Evolutionary conservation across 305 asterid species (phyloP), one percentile per base, ranked within the genome.

Genomic region (Rubia occidens): DNA sequence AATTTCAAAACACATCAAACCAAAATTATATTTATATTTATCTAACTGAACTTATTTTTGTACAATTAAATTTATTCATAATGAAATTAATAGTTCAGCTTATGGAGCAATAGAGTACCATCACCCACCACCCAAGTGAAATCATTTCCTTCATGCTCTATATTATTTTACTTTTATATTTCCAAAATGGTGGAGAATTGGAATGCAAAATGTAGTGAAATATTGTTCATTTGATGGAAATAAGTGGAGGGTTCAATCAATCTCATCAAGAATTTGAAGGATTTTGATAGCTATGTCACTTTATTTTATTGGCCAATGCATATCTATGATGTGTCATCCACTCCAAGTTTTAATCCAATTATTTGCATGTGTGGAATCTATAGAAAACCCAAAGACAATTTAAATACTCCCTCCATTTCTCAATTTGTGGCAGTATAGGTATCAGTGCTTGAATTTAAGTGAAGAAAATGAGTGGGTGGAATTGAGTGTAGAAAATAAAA

Each of bases 261-360:
- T 63, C 64, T 59, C 24, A 55, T 68, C 72, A 55, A 20, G 15
- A 15, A 55, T 35, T 14, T 35, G 66, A 20, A 11, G 40, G 17
- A 35, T 60, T 32, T 58, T 17, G 42, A 63, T 14, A 65, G n/a
- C n/a, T n/a, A n/a, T n/a, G n/a, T 10, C 11, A 43, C 8, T 43
- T 6, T 37, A 32, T 2, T 15, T 39, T 17, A 39, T 39, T 20
- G 29, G 47, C 21, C 51, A 21, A 68, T 68, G 29, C 51, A 18
- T 54, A 55, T 68, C 26, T 53, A 14, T 37, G 39, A 68, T 68
- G 64, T 54, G 72, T 54, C 72, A 54, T 55, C 39, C 64, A 68
- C 72, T n/a, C 64, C 37, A 37, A 40, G 8, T 68, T 20, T 18
- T 13, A 3, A 10, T 55, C 32, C 61, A n/a, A n/a, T n/a, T 55